Evolutionary conservation across 768 basidiomycete genomes (phyloP).

Genomic region (Holtermanniella nyarrowii): DNA sequence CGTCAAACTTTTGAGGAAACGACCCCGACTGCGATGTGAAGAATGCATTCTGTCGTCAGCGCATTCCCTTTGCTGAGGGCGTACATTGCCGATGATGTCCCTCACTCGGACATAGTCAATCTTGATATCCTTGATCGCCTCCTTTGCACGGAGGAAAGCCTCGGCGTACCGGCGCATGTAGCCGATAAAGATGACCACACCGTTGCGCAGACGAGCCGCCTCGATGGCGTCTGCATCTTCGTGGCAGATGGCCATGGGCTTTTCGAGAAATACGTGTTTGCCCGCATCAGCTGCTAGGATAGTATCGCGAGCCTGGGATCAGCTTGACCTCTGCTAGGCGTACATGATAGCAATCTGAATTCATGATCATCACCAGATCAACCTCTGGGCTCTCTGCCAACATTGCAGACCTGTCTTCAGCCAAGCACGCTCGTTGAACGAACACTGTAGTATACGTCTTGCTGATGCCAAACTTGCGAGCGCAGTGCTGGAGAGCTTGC

Average conservation of each 20-base stretch:
- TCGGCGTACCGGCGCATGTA: slow-evolving; percentile 36
- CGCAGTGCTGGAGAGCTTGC: slow-evolving; percentile 13
- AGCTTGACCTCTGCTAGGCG: not conserved
- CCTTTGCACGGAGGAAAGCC: slow-evolving; percentile 23
- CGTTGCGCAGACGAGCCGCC: slow-evolving; percentile 17
- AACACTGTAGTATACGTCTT: slow-evolving; percentile 13
- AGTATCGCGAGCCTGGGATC: slow-evolving; percentile 10
- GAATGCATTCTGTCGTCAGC: slow-evolving; percentile 13
- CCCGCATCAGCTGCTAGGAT: slow-evolving; percentile 14
- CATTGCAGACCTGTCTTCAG: slow-evolving; percentile 11
- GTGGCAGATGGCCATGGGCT: slow-evolving; percentile 30
- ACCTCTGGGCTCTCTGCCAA: slow-evolving; percentile 12
- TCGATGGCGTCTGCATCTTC: slow-evolving; percentile 24
- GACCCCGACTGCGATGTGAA: slow-evolving; percentile 27
- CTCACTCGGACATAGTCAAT: slow-evolving; percentile 28
- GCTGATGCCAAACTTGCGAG: slow-evolving; percentile 10
- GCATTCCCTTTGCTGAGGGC: not conserved
- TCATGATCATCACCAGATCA: slow-evolving; percentile 25
- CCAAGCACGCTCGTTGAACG: not conserved
- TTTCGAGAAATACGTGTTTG: slow-evolving; percentile 37
- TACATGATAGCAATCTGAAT: slow-evolving; percentile 19
- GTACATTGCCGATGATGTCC: slow-evolving; percentile 32
- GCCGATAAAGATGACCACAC: slow-evolving; percentile 25
- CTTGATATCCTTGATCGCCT: slow-evolving; percentile 18
- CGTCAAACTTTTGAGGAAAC: slow-evolving; percentile 16